Conservation (phyloP, 371 early-diverging fungal genomes). For the Lichtheimia hyalospora region DNA sequence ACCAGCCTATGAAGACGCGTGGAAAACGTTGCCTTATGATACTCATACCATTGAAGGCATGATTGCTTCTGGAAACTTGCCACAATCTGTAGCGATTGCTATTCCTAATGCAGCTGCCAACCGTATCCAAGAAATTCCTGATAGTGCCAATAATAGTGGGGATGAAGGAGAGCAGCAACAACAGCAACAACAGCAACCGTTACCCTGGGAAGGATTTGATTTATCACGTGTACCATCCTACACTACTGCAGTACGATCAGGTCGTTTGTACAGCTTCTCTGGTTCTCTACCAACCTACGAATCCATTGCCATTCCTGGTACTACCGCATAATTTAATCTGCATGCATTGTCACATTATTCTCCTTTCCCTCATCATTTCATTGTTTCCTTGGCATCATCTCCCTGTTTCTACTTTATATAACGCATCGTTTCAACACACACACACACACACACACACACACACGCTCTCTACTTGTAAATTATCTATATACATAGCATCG, state of each 20-base stretch:
- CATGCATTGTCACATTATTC: not conserved
- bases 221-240: conserved; percentile 32
- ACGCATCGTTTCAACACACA: not conserved
- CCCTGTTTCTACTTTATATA: too few relatives aligned
- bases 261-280: conserved; percentile 28
- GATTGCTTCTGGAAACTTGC: conserved; percentile 34
- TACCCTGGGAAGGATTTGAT: conserved; percentile 51
- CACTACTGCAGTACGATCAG: conserved; percentile 21
- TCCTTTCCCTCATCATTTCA: not conserved
- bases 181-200: conserved; percentile 26
- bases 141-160: conserved; percentile 2
- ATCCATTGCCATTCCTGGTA: conserved; percentile 26
- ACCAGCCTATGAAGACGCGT: conserved; percentile 52
- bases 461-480: not conserved
- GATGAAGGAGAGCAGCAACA: conserved; percentile 64
- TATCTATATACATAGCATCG: not conserved
- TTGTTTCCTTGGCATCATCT: too few relatives aligned
- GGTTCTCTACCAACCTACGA: conserved; percentile 46
- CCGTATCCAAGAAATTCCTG: conserved; percentile 66
- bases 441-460: too few relatives aligned
- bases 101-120: conserved; percentile 84
- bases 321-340: not conserved
- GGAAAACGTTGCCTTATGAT: conserved; percentile 47
- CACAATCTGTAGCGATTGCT: conserved; percentile 53
- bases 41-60: conserved; percentile 27